These are phyloP conservation scores for Candida sanyaensis DNA, from an alignment of 1,139 yeast genomes.

Conservation along the genomic window DNA sequence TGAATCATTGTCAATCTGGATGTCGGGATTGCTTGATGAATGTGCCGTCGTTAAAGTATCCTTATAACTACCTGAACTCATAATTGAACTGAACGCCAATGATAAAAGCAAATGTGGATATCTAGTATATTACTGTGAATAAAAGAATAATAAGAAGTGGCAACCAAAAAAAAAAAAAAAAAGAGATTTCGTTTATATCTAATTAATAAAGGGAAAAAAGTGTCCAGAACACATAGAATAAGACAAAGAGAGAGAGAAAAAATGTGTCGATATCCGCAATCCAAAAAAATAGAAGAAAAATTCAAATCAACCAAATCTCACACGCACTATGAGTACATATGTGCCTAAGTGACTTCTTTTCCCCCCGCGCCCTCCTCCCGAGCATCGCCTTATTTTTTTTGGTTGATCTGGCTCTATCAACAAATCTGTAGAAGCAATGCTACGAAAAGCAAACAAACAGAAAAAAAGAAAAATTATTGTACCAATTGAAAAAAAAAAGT, in stretches of 20 bases:
- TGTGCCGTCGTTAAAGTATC: neutral
- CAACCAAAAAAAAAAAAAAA: neutral
- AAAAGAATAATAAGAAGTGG: neutral
- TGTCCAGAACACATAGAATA: too few relatives aligned
- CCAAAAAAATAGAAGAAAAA: neutral
- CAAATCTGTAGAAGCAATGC: too few relatives aligned
- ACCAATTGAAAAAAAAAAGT: neutral
- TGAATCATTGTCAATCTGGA: neutral
- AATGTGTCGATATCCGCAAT: constrained; percentile 1
- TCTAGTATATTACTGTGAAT: neutral
- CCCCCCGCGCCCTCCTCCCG: neutral
- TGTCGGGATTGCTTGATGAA: neutral
- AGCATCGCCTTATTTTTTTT: neutral
- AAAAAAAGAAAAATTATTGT: neutral
- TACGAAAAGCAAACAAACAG: neutral
- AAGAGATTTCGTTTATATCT: neutral
- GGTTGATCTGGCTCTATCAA: neutral
- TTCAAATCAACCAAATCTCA: too few relatives aligned
- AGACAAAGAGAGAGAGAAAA: neutral
- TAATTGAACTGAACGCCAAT: neutral
- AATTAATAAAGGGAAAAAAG: neutral
- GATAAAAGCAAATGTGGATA: neutral
- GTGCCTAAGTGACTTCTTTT: neutral
- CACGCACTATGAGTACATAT: too few relatives aligned
- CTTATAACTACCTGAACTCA: neutral